A percentile compares a stretch with the other conserved stretches of the same genome.
phyloP scores from a whole-genome alignment of 163 green algal species.

The Scenedesmus sp. region DNA sequence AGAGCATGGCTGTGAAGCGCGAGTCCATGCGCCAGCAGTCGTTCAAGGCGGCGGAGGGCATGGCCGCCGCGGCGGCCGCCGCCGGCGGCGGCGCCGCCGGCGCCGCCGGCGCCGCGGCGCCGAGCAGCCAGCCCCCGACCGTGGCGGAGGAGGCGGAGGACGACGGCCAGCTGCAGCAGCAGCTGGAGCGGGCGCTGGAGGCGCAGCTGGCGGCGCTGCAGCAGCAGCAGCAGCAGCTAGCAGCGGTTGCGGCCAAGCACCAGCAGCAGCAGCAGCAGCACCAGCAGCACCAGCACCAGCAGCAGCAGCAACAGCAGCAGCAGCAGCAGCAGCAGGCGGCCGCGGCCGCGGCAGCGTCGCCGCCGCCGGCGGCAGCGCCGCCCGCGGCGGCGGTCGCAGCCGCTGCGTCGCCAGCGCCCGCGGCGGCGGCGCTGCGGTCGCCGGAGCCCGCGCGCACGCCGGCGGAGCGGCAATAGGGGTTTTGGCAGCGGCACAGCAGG shows the following conservation, averaged over 20 bases:
- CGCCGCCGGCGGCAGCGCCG: no score
- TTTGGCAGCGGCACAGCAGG: no score
- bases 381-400: no score
- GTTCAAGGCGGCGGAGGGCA: slow-evolving; percentile 34
- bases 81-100: not conserved
- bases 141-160: not conserved
- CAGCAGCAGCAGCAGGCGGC: not conserved
- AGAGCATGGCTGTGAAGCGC: slow-evolving; percentile 59
- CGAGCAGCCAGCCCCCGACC: no score
- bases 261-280: no score
- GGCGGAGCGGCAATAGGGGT: no score
- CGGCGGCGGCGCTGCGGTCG: no score
- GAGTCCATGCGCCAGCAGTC: slow-evolving; percentile 50
- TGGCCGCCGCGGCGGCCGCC: not conserved
- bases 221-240: not conserved
- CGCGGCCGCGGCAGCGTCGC: no score
- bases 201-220: slow-evolving; percentile 1
- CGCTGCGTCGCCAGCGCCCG: no score
- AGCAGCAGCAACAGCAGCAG: no score
- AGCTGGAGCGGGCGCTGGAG: not conserved
- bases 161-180: slow-evolving; percentile 8
- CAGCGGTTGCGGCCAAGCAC: not conserved
- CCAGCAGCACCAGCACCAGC: no score
- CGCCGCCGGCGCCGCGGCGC: not conserved
- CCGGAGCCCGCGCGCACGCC: no score